Base-by-base conservation (phyloP, 2,329 filamentous ascomycete species). In the Chaetomiaceae sp. region DNA sequence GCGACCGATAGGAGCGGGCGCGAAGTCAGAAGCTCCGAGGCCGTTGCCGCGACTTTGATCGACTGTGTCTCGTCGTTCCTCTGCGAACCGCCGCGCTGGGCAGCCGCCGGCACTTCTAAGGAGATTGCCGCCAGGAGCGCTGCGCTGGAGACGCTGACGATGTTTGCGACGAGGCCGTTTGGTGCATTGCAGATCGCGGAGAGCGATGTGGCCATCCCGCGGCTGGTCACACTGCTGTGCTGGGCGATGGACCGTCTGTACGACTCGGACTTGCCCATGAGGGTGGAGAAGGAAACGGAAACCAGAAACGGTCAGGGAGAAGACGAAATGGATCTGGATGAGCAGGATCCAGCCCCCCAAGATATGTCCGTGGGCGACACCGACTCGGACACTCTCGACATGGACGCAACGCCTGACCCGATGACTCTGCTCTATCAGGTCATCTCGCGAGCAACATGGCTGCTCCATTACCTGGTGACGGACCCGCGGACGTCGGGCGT, bases 181-280 rank as follows among this genome's bases (percentile, higher is more conserved):
- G 86, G 86, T 8, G 78, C 80, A 1, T 66, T 75, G 22, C 80
- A 87, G 42, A 77, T 96, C 8, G 87, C 86, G 0, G 72, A 74
- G 5, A 87, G 94, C 66, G 78, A 80, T 3, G 81, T 79, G 37
- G 83, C 84, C 12, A 81, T 95, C 15, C 89, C 88, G 1, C 82
- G 89, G 3, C 72, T 96, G 0, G 84, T 95, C 23, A 81, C 83
- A 23, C 82, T 87, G 4, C 67, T 82, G 14, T 75, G 72, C 47
- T 72, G 69, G 40, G 82, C 91, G 47, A 85, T 94, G 54, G 87
- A 90, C 59, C 83, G 87, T 59, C 72, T 96, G 19, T 88, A 91
- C 65, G 79, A 87, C 5, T 72, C 79, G 19, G 71, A 76, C 22
- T 75, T 58, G 20, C 45, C 61, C 48, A 5, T 17, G n/a, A 25